phyloP scores from a whole-genome alignment of 805 yeast species.

The Candida sithepensis region DNA sequence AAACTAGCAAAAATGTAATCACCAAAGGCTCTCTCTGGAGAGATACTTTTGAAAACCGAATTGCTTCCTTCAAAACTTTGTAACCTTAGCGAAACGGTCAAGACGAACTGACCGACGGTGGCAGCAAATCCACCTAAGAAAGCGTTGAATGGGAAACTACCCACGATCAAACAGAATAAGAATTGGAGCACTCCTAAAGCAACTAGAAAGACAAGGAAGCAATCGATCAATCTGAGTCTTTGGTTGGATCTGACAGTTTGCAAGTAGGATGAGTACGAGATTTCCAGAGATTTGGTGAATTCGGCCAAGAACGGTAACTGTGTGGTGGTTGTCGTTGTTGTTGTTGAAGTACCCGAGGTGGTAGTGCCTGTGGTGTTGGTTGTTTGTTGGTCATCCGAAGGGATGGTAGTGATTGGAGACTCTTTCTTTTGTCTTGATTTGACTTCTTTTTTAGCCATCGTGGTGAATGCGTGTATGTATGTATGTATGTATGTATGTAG shows the following conservation, averaged over 20 bases:
- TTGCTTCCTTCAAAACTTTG: constrained; percentile 44
- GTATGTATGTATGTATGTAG: too few species aligned
- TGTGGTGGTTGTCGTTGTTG: constrained; percentile 5
- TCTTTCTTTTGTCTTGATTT: constrained; percentile 7
- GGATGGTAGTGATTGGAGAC: not conserved
- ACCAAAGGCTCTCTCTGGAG: constrained; percentile 64
- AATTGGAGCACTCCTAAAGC: constrained; percentile 75
- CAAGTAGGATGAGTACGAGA: constrained; percentile 32
- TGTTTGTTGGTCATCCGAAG: not conserved
- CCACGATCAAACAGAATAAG: constrained; percentile 68
- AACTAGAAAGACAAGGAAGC: constrained; percentile 72
- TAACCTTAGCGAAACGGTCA: constrained; percentile 76
- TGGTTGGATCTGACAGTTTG: constrained; percentile 30
- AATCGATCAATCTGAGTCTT: constrained; percentile 66
- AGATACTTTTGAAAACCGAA: constrained; percentile 21
- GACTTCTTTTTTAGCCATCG: constrained; percentile 39
- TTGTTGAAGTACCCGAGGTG: constrained; percentile 4
- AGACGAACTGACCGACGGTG: constrained; percentile 94
- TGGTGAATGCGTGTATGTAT: not conserved
- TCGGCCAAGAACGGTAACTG: constrained; percentile 24
- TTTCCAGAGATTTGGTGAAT: constrained; percentile 27
- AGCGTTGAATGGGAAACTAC: constrained; percentile 95
- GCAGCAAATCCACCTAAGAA: constrained; percentile 89
- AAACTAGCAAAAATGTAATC: constrained; percentile 87
- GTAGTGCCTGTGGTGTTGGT: constrained; percentile 4